Evolutionary conservation across 2,329 filamentous ascomycete genomes (phyloP), one percentile per base, ranked within the genome.

Genomic region (Grosmannia clavigera): DNA sequence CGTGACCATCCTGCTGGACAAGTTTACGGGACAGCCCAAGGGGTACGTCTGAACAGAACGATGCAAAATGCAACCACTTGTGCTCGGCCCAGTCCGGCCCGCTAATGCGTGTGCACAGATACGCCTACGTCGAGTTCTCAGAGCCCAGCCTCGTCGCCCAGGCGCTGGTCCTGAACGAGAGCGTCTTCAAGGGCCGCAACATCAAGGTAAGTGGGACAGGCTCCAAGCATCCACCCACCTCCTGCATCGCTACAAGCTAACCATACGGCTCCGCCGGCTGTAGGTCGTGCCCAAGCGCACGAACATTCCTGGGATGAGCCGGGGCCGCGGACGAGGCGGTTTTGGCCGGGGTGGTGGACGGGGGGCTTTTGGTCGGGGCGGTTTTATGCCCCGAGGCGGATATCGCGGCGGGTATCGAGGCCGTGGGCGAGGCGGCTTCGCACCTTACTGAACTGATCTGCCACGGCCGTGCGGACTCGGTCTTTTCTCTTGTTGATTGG

Each of bases 11-110:
- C 78, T 99, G 67, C 78, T 99, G 67, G 94, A 99, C 77, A 99
- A 99, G 78, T 97, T 96, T 71, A 96, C 92, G 12, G 94, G 94
- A 65, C 92, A 97, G 78, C 94, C 94, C n/a, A 99, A 99, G 80
- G 94, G 94, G 92, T 96, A 78, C 74, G 86, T 46, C 5, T 46
- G 43, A 9, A 19, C 16, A 9, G 43, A n/a, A 35, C 40, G 43
- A 46, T 46, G 19, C 16, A n/a, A 9, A 4, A 16, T 19, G 43
- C 43, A 19, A 16, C 16, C 43, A 46, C 19, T 46, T 10, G 1
- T 4, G 16, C 11, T 14, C 16, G 22, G 10, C n/a, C 27, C 33
- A 35, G 33, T 35, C 5, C 5, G 25, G 25, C 43, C 51, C 3
- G 14, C 10, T 59, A 16, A 59, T 48, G 11, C 11, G 11, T 16